Conservation (phyloP, 345 rosid species). For the Hypericum androsaemum region DNA sequence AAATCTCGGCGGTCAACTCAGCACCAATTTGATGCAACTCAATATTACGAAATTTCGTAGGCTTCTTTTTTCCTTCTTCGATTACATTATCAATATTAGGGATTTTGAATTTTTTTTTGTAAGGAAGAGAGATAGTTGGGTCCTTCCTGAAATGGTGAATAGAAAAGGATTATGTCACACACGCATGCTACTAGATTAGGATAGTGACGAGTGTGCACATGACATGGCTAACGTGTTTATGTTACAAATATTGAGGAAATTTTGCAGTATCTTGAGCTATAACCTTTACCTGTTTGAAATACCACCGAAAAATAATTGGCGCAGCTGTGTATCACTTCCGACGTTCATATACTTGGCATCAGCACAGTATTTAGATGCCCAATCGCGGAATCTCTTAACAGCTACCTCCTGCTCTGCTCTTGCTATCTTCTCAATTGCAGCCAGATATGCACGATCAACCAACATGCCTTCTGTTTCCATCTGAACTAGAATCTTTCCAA, state of each 20-base stretch:
- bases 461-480: slow-evolving; percentile 94
- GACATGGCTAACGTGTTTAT: too few relatives aligned
- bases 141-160: slow-evolving; percentile 38
- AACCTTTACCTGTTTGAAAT: slow-evolving; percentile 44
- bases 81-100: slow-evolving; percentile 63
- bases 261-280: too few relatives aligned
- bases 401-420: slow-evolving; percentile 69
- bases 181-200: too few relatives aligned
- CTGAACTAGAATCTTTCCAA: slow-evolving; percentile 75
- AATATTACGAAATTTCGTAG: slow-evolving; percentile 60
- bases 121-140: slow-evolving; percentile 32
- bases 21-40: slow-evolving; percentile 42
- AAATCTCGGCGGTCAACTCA: slow-evolving; percentile 42
- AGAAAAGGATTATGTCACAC: too few relatives aligned
- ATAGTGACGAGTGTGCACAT: too few relatives aligned
- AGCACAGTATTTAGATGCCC: slow-evolving; percentile 83
- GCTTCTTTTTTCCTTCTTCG: slow-evolving; percentile 74
- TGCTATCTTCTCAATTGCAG: slow-evolving; percentile 75
- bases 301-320: slow-evolving; percentile 84
- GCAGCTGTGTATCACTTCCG: slow-evolving; percentile 82
- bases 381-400: slow-evolving; percentile 56
- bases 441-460: slow-evolving; percentile 72
- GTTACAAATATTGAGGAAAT: too few relatives aligned
- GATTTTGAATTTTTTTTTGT: slow-evolving; percentile 42
- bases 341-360: slow-evolving; percentile 88